phyloP scores from a whole-genome alignment of 2,329 filamentous ascomycete genomes.

The Xylogone sp. region DNA sequence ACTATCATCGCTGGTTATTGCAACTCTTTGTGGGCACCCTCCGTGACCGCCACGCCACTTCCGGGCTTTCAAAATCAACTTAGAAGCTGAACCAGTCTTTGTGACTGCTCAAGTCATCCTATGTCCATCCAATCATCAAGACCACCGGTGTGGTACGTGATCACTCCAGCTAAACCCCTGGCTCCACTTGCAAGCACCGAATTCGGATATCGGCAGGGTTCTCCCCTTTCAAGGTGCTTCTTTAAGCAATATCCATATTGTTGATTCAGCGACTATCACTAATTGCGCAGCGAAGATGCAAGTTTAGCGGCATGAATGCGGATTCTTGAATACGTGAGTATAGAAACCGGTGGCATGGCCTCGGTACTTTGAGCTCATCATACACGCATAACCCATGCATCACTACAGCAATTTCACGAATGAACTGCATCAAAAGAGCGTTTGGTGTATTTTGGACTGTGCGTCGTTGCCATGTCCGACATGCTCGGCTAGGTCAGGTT shows the following conservation, averaged over 20 bases:
- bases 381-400: background rate
- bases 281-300: background rate
- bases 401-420: background rate
- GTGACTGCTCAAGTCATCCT: background rate
- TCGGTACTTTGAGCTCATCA: conserved; percentile 19
- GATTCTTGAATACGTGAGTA: conserved; percentile 8
- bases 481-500: background rate
- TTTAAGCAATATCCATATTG: background rate
- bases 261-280: background rate
- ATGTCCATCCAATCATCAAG: background rate
- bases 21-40: background rate
- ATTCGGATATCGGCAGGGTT: background rate
- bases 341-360: conserved; percentile 31
- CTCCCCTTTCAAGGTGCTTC: background rate
- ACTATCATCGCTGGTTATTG: background rate
- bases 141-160: background rate
- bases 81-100: background rate
- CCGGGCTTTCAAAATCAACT: background rate
- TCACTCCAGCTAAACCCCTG: background rate
- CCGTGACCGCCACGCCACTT: background rate
- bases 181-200: background rate
- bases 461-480: background rate
- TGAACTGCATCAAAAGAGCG: background rate
- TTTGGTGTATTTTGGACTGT: background rate
- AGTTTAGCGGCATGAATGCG: conserved; percentile 2